phyloP scores from a whole-genome alignment of 2,329 filamentous ascomycete genomes.

The Furcasterigmium furcatum region DNA sequence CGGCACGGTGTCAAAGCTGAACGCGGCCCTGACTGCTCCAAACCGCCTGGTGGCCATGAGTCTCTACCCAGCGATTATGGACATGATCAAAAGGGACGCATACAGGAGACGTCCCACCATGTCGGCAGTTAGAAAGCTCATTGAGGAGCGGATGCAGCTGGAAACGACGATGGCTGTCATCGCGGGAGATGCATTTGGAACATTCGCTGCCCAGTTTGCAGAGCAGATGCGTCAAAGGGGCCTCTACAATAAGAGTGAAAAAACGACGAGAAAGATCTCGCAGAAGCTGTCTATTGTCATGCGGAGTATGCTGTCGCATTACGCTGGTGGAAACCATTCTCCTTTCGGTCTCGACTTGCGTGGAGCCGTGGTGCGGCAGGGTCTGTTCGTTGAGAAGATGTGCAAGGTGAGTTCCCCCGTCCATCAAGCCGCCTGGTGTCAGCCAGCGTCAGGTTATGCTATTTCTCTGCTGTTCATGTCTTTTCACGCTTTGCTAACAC shows the following conservation, averaged over 20 bases:
- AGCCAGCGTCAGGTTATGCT: no score
- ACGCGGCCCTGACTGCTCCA: constrained; percentile 44
- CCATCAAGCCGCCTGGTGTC: no score
- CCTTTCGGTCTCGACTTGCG: constrained; percentile 63
- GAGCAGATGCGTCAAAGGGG: no score
- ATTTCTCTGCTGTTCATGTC: no score
- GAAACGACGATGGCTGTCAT: constrained; percentile 3
- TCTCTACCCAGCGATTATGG: constrained; percentile 37
- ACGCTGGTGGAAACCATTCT: constrained; percentile 62
- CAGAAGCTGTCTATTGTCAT: constrained; percentile 20
- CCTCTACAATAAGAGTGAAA: constrained; percentile 29
- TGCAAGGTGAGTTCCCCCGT: constrained; percentile 32
- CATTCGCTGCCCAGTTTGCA: constrained; percentile 1
- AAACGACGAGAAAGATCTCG: background rate
- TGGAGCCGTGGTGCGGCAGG: constrained; percentile 64
- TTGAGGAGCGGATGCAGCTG: constrained; percentile 43
- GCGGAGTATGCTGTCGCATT: constrained; percentile 67
- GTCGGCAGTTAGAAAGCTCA: constrained; percentile 43
- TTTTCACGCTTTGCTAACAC: background rate
- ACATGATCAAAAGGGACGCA: constrained; percentile 27
- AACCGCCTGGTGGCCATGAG: constrained; percentile 51
- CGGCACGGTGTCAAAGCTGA: constrained; percentile 13
- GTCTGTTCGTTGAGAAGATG: constrained; percentile 71
- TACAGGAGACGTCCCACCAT: constrained; percentile 34
- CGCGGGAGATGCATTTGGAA: background rate